A percentile compares a stretch with the other conserved stretches of the same genome.
Conservation (phyloP, 192 early-diverging fungal genomes). For the Backusella liffmaniae region DNA sequence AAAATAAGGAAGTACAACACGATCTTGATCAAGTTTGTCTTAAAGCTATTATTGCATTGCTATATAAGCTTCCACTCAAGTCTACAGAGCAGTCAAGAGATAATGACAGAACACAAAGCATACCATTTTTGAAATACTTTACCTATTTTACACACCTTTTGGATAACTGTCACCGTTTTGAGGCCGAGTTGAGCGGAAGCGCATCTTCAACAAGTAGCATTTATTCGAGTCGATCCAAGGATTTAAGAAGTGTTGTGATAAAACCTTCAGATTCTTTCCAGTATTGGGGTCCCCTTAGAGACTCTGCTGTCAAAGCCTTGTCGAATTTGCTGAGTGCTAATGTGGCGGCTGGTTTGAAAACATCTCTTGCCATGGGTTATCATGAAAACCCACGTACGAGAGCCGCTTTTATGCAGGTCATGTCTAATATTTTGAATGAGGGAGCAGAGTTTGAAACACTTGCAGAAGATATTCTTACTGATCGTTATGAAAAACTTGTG, state of each 20-base stretch:
- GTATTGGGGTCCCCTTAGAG: conserved; percentile 12
- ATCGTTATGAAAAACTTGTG: conserved; percentile 63
- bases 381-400: conserved; percentile 76
- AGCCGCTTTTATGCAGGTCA: conserved; percentile 74
- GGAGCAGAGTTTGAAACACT: conserved; percentile 67
- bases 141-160: conserved; percentile 70
- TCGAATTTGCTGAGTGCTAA: conserved; percentile 80
- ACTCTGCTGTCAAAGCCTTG: conserved; percentile 61
- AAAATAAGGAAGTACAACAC: conserved; percentile 58
- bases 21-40: conserved; percentile 79
- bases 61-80: conserved; percentile 70
- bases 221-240: neutral
- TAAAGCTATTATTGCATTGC: conserved; percentile 62
- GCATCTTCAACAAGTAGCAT: neutral
- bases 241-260: neutral
- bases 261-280: neutral
- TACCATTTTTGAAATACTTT: conserved; percentile 67
- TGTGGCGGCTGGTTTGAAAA: conserved; percentile 76
- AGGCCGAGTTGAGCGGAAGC: conserved; percentile 16
- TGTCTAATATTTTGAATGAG: conserved; percentile 72
- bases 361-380: conserved; percentile 72
- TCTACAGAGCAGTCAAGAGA: conserved; percentile 54
- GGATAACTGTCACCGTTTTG: conserved; percentile 56
- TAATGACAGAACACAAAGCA: conserved; percentile 51
- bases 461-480: conserved; percentile 50